Evolutionary conservation across 805 yeast species (phyloP).

Genomic region (Saccharomycopsis vini): DNA sequence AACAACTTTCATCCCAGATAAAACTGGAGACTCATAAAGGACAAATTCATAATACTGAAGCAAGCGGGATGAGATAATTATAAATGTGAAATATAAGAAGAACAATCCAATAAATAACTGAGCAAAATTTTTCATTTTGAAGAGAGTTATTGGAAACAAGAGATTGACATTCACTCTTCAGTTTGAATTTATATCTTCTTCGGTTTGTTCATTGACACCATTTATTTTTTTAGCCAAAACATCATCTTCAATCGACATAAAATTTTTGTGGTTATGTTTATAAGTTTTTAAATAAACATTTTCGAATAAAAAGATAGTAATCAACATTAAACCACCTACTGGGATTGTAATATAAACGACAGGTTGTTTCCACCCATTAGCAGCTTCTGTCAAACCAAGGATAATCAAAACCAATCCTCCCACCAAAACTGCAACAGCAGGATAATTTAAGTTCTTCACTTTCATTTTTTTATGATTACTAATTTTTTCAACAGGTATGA

Average conservation of each 20-base stretch:
- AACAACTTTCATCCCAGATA: conserved; percentile 30
- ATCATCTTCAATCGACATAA: neutral
- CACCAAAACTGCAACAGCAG: conserved; percentile 28
- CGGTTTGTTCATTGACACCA: neutral
- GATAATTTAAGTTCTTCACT: conserved; percentile 28
- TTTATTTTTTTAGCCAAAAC: neutral
- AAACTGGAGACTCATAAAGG: conserved; percentile 25
- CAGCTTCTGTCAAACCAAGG: conserved; percentile 16
- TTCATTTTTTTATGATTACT: conserved; percentile 20
- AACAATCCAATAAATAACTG: conserved; percentile 22
- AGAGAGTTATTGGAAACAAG: conserved; percentile 25
- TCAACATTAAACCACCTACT: conserved; percentile 52
- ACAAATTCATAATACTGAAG: conserved; percentile 25
- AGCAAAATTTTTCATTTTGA: conserved; percentile 24
- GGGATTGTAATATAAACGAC: conserved; percentile 38
- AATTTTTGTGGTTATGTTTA: neutral
- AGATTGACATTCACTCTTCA: conserved; percentile 18
- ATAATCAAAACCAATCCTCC: conserved; percentile 32
- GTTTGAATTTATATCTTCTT: conserved; percentile 18
- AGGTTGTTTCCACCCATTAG: conserved; percentile 12
- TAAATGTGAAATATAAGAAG: conserved; percentile 21
- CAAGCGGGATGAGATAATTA: conserved; percentile 20
- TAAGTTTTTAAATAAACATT: conserved; percentile 5
- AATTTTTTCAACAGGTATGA: conserved; percentile 25
- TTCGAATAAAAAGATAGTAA: conserved; percentile 23